phyloP scores from a whole-genome alignment of 441 rosid species.

The Erysimum cheiri region DNA sequence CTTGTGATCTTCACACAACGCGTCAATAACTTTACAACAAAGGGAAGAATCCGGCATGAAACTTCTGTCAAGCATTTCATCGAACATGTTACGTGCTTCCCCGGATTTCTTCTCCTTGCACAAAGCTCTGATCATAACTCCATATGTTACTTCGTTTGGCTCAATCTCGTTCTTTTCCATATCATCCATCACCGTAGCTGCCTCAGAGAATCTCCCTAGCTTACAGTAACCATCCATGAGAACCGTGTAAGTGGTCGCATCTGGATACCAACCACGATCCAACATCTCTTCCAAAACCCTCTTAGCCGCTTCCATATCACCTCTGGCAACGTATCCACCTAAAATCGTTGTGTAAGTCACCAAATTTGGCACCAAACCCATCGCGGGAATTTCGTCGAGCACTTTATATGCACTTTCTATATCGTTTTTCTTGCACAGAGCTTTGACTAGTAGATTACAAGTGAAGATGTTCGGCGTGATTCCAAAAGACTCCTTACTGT shows the following conservation, averaged over 20 bases:
- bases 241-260: conserved; percentile 71
- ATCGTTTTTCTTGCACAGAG: conserved; percentile 63
- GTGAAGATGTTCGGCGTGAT: conserved; percentile 80
- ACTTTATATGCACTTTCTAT: conserved; percentile 61
- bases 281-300: conserved; percentile 63
- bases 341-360: conserved; percentile 77
- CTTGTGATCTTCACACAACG: conserved; percentile 64
- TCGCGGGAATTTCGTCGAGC: conserved; percentile 81
- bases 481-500: conserved; percentile 53
- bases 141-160: conserved; percentile 83
- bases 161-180: conserved; percentile 76
- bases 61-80: conserved; percentile 70
- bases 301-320: conserved; percentile 68
- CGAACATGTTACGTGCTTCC: conserved; percentile 72
- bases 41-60: conserved; percentile 72
- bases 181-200: conserved; percentile 81
- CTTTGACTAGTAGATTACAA: conserved; percentile 72
- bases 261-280: conserved; percentile 87
- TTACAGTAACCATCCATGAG: conserved; percentile 84
- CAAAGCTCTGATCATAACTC: conserved; percentile 76
- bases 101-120: conserved; percentile 72
- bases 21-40: conserved; percentile 80
- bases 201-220: conserved; percentile 72
- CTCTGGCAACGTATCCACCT: conserved; percentile 69
- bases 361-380: conserved; percentile 81